Conservation (phyloP, 1,284 basidiomycete genomes). For the Ustilago xerochloae region DNA sequence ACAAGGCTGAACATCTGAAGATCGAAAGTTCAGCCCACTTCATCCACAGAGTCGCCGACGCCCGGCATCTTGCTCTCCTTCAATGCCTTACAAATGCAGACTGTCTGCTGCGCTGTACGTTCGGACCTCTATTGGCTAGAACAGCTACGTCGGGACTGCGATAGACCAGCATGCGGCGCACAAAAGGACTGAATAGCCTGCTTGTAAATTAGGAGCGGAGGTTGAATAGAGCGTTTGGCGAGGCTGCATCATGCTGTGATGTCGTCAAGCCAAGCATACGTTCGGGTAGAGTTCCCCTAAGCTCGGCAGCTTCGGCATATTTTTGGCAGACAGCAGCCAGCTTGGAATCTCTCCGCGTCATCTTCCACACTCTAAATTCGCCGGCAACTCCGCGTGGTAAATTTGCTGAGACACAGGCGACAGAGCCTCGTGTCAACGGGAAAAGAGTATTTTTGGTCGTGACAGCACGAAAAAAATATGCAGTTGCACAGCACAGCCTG, state of each 20-base stretch:
- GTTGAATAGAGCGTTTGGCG: not conserved
- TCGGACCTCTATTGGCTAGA: not conserved
- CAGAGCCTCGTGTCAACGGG: not conserved
- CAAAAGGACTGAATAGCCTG: too few species aligned
- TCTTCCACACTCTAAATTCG: not conserved
- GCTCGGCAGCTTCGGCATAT: slow-evolving; percentile 9
- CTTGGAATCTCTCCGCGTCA: not conserved
- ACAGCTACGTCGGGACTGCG: not conserved
- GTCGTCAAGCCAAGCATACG: not conserved
- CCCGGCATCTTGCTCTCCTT: not conserved
- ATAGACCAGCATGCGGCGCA: not conserved
- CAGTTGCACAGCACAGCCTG: not conserved
- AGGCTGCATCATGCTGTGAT: not conserved
- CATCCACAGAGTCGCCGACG: not conserved
- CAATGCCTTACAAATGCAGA: not conserved
- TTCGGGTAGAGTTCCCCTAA: not conserved
- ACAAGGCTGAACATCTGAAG: too few species aligned
- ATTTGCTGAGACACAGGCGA: not conserved
- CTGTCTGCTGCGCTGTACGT: not conserved
- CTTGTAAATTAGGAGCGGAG: too few species aligned
- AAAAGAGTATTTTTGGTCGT: not conserved
- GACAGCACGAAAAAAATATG: not conserved
- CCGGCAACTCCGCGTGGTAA: slow-evolving; percentile 3
- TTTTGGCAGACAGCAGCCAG: slow-evolving; percentile 4
- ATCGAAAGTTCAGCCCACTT: not conserved